Percentiles rank a stretch among this genome's conserved stretches.
Evolutionary conservation across 352 stramenopile species (phyloP).

Genomic region (Aphanomyces astaci): DNA sequence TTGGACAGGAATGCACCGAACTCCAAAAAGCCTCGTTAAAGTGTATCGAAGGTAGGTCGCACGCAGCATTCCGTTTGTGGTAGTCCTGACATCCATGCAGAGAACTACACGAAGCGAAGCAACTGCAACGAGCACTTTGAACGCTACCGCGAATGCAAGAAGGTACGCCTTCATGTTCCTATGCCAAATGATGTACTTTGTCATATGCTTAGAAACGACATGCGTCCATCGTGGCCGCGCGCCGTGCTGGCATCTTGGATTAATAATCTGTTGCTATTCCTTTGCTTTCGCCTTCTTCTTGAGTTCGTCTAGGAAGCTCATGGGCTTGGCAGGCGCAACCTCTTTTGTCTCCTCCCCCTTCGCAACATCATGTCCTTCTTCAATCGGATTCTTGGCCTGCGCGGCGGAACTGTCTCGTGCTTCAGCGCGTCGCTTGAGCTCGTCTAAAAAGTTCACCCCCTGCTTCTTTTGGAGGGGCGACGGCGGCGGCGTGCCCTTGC

Average conservation of each 20-base stretch:
- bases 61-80: not conserved
- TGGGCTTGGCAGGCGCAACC: not conserved
- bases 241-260: slow-evolving; percentile 15
- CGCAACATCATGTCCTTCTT: too few species aligned
- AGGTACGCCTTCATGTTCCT: slow-evolving; percentile 4
- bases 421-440: slow-evolving; percentile 35
- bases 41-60: slow-evolving; percentile 20
- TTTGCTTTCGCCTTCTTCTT: slow-evolving; percentile 29
- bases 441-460: slow-evolving; percentile 39
- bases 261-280: slow-evolving; percentile 25
- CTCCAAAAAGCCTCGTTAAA: slow-evolving; percentile 17
- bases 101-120: slow-evolving; percentile 19
- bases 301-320: slow-evolving; percentile 35
- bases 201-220: not conserved
- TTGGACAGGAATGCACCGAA: slow-evolving; percentile 21
- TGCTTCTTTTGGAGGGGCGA: slow-evolving; percentile 27
- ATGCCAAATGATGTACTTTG: not conserved
- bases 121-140: slow-evolving; percentile 22
- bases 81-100: not conserved
- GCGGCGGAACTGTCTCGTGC: too few species aligned
- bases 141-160: slow-evolving; percentile 23
- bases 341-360: too few species aligned
- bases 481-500: slow-evolving; percentile 14
- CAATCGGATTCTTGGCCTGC: slow-evolving; percentile 1
- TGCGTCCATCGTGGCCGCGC: slow-evolving; percentile 15